These are phyloP conservation scores for Sextonia rubra DNA, from an alignment of 164 flowering plant genomes.

Conservation along the genomic window DNA sequence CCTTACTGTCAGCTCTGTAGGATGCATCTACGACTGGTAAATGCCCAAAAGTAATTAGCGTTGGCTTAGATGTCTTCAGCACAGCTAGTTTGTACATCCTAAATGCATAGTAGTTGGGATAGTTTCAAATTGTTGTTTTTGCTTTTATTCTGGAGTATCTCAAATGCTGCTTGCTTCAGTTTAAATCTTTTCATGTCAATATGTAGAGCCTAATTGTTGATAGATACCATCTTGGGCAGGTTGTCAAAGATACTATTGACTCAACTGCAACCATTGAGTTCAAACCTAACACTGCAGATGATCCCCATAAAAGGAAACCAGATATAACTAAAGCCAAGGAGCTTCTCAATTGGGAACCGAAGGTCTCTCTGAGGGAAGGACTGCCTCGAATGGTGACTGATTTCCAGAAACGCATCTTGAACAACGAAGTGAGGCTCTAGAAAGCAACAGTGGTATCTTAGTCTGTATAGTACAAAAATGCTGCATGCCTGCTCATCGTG, in stretches of 20 bases:
- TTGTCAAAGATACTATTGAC: constrained; percentile 78
- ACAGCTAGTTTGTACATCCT: background rate
- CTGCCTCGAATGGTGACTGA: constrained; percentile 84
- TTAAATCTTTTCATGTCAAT: background rate
- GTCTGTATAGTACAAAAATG: background rate
- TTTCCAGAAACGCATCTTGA: constrained; percentile 59
- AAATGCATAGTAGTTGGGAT: background rate
- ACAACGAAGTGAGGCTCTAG: background rate
- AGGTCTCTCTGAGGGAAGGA: constrained; percentile 61
- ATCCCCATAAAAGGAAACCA: constrained; percentile 92
- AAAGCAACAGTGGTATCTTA: background rate
- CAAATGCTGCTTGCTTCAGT: background rate
- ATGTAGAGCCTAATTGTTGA: background rate
- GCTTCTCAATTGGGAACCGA: constrained; percentile 92
- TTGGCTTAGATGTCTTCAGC: background rate
- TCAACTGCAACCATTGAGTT: constrained; percentile 76
- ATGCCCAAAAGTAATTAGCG: background rate
- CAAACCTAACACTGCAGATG: constrained; percentile 79
- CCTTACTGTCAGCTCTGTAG: background rate
- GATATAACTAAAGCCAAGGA: constrained; percentile 85
- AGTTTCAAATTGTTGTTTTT: no score
- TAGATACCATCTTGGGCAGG: constrained; percentile 30
- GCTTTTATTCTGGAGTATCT: background rate
- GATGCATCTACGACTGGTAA: background rate
- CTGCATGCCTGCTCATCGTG: background rate